Evolutionary conservation across 1,139 yeast species (phyloP).

Genomic region (Yamadazyma jaroonii): DNA sequence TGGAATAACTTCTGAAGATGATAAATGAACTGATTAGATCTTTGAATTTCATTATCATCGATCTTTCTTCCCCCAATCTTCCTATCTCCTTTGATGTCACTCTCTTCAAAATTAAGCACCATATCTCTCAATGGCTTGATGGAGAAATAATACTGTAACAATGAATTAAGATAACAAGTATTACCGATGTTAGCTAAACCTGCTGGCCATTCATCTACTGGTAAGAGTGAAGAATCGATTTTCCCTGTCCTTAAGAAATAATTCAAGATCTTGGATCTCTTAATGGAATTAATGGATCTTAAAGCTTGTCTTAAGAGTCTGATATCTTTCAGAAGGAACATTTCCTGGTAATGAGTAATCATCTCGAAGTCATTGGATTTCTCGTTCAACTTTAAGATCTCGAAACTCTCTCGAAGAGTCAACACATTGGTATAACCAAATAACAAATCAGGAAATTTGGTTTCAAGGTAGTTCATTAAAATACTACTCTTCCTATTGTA

Average conservation of each 20-base stretch:
- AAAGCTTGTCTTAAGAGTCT: slow-evolving; percentile 51
- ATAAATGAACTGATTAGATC: slow-evolving; percentile 79
- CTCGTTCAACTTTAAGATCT: slow-evolving; percentile 39
- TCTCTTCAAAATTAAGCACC: slow-evolving; percentile 49
- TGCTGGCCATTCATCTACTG: slow-evolving; percentile 76
- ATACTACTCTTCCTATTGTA: slow-evolving; percentile 38
- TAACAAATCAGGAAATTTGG: slow-evolving; percentile 35
- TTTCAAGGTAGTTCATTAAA: slow-evolving; percentile 47
- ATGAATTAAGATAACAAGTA: slow-evolving; percentile 89
- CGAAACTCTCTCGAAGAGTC: slow-evolving; percentile 17
- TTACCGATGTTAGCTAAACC: slow-evolving; percentile 94
- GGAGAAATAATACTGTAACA: slow-evolving; percentile 85
- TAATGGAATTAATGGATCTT: slow-evolving; percentile 43
- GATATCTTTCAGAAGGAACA: slow-evolving; percentile 34
- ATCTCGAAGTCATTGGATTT: slow-evolving; percentile 55
- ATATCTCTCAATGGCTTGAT: slow-evolving; percentile 76
- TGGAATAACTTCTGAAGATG: slow-evolving; percentile 66
- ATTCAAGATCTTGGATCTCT: slow-evolving; percentile 50
- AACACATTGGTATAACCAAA: slow-evolving; percentile 9
- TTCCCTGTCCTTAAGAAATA: slow-evolving; percentile 57
- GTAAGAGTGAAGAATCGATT: slow-evolving; percentile 57
- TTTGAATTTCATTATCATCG: slow-evolving; percentile 64
- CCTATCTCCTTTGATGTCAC: slow-evolving; percentile 28
- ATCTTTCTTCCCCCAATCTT: slow-evolving; percentile 87
- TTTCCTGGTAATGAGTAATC: slow-evolving; percentile 51